A percentile compares a stretch with the other conserved stretches of the same genome.
These are phyloP conservation scores for Acmispon strigosus DNA, from an alignment of 306 rosid genomes.

Conservation along the genomic window DNA sequence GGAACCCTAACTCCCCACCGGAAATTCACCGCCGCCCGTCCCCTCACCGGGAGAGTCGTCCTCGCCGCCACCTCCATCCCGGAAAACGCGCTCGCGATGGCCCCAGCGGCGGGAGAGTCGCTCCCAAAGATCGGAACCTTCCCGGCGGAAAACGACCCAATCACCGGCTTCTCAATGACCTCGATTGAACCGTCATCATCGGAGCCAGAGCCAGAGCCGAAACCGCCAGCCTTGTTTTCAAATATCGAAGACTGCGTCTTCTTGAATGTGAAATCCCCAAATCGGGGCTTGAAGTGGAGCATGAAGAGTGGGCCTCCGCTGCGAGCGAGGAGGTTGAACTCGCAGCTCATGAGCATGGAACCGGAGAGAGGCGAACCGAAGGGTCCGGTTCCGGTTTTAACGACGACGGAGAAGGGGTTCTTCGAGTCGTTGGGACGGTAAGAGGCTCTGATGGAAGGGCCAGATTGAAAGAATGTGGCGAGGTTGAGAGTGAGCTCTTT, in stretches of 20 bases:
- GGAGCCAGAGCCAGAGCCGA: constrained; percentile 11
- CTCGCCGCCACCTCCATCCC: constrained; percentile 69
- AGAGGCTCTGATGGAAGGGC: constrained; percentile 50
- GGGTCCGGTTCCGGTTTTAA: constrained; percentile 69
- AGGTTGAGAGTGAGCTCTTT: constrained; percentile 80
- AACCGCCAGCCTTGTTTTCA: constrained; percentile 25
- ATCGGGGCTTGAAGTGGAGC: constrained; percentile 80
- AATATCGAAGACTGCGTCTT: constrained; percentile 66
- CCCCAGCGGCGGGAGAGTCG: constrained; percentile 14
- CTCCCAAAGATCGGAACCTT: constrained; percentile 24
- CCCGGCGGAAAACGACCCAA: constrained; percentile 24
- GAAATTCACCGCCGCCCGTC: constrained; percentile 48
- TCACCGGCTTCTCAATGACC: constrained; percentile 33
- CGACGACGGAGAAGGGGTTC: constrained; percentile 65
- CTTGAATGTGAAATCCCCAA: constrained; percentile 83
- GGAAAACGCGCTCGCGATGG: constrained; percentile 39
- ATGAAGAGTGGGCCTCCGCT: constrained; percentile 55
- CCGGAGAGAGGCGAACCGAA: constrained; percentile 64
- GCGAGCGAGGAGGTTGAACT: constrained; percentile 52
- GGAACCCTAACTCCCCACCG: constrained; percentile 90
- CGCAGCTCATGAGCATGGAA: constrained; percentile 76
- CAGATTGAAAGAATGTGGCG: constrained; percentile 65
- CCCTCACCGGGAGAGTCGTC: constrained; percentile 53
- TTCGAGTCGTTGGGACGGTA: constrained; percentile 67
- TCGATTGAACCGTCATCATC: constrained; percentile 29